Evolutionary conservation across 805 yeast genomes (phyloP).

Genomic region (Spathaspora sp.): DNA sequence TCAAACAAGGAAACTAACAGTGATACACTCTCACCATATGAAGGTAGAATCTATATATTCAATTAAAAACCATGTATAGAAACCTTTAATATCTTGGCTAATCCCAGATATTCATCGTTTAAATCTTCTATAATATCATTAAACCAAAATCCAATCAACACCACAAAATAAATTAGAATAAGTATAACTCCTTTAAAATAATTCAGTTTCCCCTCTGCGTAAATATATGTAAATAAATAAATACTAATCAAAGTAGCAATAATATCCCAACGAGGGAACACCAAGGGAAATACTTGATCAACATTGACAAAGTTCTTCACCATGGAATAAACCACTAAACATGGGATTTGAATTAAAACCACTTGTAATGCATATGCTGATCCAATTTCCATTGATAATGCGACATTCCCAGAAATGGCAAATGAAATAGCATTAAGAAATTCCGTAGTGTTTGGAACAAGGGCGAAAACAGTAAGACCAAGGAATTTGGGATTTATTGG

Average conservation of each 20-base stretch:
- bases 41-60: conserved; percentile 36
- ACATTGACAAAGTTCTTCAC: conserved; percentile 36
- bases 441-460: conserved; percentile 96
- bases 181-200: conserved; percentile 93
- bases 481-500: conserved; percentile 89
- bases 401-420: conserved; percentile 94
- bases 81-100: not conserved
- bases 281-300: conserved; percentile 64
- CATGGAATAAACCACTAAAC: conserved; percentile 75
- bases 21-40: conserved; percentile 38
- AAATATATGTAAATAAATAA: conserved; percentile 84
- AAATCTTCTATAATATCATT: conserved; percentile 36
- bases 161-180: conserved; percentile 71
- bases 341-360: conserved; percentile 88
- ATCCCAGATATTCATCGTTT: conserved; percentile 21
- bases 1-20: conserved; percentile 12
- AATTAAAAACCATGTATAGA: not conserved
- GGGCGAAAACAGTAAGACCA: conserved; percentile 91
- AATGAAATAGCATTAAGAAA: conserved; percentile 95
- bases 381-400: conserved; percentile 96
- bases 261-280: conserved; percentile 95
- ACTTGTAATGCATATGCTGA: conserved; percentile 97
- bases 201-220: conserved; percentile 95
- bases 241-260: conserved; percentile 82
- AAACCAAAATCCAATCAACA: conserved; percentile 78